Conservation (phyloP, 345 rosid genomes). For the Gossypium mustelinum region DNA sequence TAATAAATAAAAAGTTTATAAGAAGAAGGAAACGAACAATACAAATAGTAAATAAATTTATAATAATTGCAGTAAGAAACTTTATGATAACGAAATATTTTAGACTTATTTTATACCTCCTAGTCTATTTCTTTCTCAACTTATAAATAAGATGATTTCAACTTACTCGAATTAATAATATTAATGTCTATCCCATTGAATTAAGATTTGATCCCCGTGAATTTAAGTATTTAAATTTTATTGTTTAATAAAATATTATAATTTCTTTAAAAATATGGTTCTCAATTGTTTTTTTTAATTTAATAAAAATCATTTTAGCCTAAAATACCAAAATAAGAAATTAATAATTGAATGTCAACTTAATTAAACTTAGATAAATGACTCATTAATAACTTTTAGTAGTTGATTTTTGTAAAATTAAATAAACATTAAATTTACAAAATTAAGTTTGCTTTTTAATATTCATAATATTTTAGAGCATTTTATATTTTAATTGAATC, state of each 20-base stretch:
- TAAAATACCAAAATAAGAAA: too few relatives aligned
- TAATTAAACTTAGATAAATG: too few relatives aligned
- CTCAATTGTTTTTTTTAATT: too few relatives aligned
- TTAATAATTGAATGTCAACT: too few relatives aligned
- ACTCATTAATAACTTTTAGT: too few relatives aligned
- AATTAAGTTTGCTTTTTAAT: too few relatives aligned
- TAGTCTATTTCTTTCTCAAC: rapidly evolving
- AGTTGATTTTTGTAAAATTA: too few relatives aligned
- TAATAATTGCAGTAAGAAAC: not conserved
- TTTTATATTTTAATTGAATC: too few relatives aligned
- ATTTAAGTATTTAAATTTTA: not conserved
- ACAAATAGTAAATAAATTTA: not conserved
- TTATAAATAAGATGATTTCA: rapidly evolving
- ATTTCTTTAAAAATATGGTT: not conserved
- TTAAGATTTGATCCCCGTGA: rapidly evolving
- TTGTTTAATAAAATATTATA: not conserved
- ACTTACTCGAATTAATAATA: rapidly evolving
- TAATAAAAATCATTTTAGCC: too few relatives aligned
- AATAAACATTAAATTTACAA: too few relatives aligned
- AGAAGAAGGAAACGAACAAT: not conserved
- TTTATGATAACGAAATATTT: not conserved
- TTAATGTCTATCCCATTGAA: too few relatives aligned
- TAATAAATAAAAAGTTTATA: not conserved
- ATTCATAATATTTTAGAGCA: too few relatives aligned
- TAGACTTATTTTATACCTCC: not conserved